Evolutionary conservation across 768 basidiomycete species (phyloP), one percentile per base, ranked within the genome.

Genomic region (Rhodosporidiobolus odoratus): DNA sequence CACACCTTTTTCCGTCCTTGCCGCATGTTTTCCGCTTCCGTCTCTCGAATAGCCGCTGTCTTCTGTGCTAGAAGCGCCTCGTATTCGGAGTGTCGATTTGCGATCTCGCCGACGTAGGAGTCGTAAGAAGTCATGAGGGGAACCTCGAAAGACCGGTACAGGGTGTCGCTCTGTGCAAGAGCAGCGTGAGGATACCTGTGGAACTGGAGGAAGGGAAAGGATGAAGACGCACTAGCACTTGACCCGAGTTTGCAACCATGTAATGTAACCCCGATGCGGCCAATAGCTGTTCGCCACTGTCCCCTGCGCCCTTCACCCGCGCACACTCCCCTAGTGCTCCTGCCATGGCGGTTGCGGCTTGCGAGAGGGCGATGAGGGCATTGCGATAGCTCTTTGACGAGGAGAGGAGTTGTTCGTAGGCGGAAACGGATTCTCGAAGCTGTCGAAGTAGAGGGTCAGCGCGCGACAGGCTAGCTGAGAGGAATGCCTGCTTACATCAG

Each of bases 21-120:
- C 53, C 58, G 47, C 45, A 75, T 60, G 66, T 75, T 75, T 41
- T 75, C 74, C n/a, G 68, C 71, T 40, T 75, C 74, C 6, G 74
- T 75, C 52, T 75, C 58, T 17, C 71, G 65, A 19, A 75, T 69
- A 58, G 50, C 62, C 10, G 58, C 50, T 17, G 71, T 75, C 65
- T 66, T 69, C 37, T 72, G 65, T 32, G 68, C 58, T 15, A 75
- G 43, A 12, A 72, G 54, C 5, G 57, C 59, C 27, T 75, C 74
- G 74, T 75, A 72, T 27, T 72, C 70, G 4, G 71, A 71, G 52
- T 75, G 74, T 32, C 74, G 65, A 13, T 60, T 53, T 0, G 74
- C 61, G 25, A 72, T 60, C 30, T 71, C 63, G 21, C 34, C 43
- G 30, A 69, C 65, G 65, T 75, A 75, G 12, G 66, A 27, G 37